Evolutionary conservation across 139 green algal genomes (phyloP), one percentile per base, ranked within the genome.

Genomic region (Chlamydomonas schloesseri): DNA sequence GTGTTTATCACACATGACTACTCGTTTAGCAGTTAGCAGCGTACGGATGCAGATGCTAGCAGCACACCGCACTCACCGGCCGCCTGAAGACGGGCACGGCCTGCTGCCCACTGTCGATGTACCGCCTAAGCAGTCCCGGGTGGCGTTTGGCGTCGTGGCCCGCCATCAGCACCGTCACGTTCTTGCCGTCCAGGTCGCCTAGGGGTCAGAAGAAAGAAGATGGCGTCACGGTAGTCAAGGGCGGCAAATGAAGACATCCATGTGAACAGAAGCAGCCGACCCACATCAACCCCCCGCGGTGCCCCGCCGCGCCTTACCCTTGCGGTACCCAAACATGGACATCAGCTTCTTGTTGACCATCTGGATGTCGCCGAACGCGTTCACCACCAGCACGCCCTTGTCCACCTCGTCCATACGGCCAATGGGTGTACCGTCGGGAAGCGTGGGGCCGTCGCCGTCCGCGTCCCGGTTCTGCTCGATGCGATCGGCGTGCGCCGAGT

Each of bases 151-250:
- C 36, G 36, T 55, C 62, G 37, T 83, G 77, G 15, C 50, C 60
- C 8, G 42, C 77, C 34, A 83, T 36, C 62, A 83, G 77, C 28
- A 31, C 46, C 50, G 62, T 47, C 14, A 83, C 71, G 11, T 17
- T 18, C 77, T 83, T 83, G 77, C 77, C 77, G 34, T 83, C 77
- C 26, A 83, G 77, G 21, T 83, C 62, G 62, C 77, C 77, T 82
- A 36, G 57, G 13, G 47, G 21, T 31, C 18, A 31, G 6, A 6
- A 17, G 60, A 68, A 17, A 6, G 23, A 28, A 15, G 13, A 13
- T 15, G 53, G 53, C 13, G 13, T 15, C 53, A 15, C n/a, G n/a
- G n/a, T n/a, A n/a, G n/a, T n/a, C n/a, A n/a, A n/a, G n/a, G 53
- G 53, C 53, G 53, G 60, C 21, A 11, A 29, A 17, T 68, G 60